phyloP scores from a whole-genome alignment of 371 early-diverging fungal species.

The Actinomortierella wolfii region DNA sequence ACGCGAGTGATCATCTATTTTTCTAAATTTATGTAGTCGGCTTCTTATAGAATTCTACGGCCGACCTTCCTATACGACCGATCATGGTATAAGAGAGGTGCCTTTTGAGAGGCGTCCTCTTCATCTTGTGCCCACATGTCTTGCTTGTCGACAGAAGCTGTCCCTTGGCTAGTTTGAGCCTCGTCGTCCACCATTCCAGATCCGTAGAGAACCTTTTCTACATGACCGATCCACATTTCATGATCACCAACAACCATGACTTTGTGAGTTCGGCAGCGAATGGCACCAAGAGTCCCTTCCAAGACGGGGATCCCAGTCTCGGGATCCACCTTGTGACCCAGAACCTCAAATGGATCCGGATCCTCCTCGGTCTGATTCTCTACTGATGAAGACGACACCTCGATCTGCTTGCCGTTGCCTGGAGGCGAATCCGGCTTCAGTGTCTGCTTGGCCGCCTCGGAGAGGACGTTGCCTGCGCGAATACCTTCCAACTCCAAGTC shows the following conservation, averaged over 20 bases:
- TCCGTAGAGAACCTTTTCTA: slow-evolving; percentile 63
- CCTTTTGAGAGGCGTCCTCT: slow-evolving; percentile 26
- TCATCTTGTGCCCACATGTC: slow-evolving; percentile 39
- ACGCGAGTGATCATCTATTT: too few relatives aligned
- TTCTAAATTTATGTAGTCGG: too few relatives aligned
- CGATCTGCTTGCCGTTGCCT: too few relatives aligned
- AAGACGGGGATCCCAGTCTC: slow-evolving; percentile 61
- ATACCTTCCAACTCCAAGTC: slow-evolving; percentile 24
- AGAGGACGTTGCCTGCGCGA: slow-evolving; percentile 2
- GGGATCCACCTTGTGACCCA: slow-evolving; percentile 58
- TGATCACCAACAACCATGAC: slow-evolving; percentile 67
- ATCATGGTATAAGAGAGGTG: slow-evolving; percentile 69
- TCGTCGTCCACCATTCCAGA: slow-evolving; percentile 51
- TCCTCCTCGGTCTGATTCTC: slow-evolving; percentile 5
- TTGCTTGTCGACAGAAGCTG: too few relatives aligned
- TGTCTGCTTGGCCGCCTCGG: slow-evolving; percentile 41
- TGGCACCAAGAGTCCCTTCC: slow-evolving; percentile 63
- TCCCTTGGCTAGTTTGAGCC: too few relatives aligned
- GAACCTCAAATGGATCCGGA: slow-evolving; percentile 56
- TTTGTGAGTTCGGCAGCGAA: slow-evolving; percentile 60
- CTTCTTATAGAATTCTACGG: slow-evolving; percentile 20
- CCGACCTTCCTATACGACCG: slow-evolving; percentile 67
- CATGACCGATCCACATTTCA: slow-evolving; percentile 68
- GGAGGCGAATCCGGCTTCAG: slow-evolving; percentile 10
- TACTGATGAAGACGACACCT: neutral